Evolutionary conservation across 1,139 yeast genomes (phyloP).

Genomic region (Arxiozyma slooffiae): DNA sequence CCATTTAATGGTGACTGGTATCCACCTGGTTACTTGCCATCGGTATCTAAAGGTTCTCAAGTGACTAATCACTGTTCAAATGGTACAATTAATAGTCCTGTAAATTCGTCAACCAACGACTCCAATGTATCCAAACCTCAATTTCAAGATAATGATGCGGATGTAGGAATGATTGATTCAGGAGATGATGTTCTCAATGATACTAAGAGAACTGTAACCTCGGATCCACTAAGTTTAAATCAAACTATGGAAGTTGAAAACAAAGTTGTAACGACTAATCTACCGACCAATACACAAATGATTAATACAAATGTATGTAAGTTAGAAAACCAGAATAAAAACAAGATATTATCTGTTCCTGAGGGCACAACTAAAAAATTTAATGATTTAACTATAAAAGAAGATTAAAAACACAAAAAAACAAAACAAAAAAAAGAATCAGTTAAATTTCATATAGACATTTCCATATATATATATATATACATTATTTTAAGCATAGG

Average conservation of each 20-base stretch:
- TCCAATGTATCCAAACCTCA: not conserved
- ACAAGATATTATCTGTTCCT: slow-evolving; percentile 8
- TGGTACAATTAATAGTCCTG: not conserved
- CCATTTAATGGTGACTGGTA: slow-evolving; percentile 39
- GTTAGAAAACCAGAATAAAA: not conserved
- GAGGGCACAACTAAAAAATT: slow-evolving; percentile 16
- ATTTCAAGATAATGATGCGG: not conserved
- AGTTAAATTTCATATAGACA: too few relatives aligned
- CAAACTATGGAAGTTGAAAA: too few relatives aligned
- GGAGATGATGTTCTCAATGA: not conserved
- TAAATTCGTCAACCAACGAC: not conserved
- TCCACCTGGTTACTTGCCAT: slow-evolving; percentile 35
- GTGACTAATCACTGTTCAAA: not conserved
- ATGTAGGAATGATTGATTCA: not conserved
- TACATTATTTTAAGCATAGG: not conserved
- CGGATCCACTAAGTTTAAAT: too few relatives aligned
- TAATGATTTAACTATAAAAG: slow-evolving; percentile 10
- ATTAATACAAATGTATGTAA: not conserved
- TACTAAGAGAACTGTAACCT: not conserved
- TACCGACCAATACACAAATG: not conserved
- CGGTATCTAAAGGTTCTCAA: slow-evolving; percentile 6
- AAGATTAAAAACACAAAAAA: slow-evolving; percentile 4
- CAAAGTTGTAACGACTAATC: not conserved
- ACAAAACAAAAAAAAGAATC: too few relatives aligned
- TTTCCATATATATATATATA: too few relatives aligned